Base-by-base conservation (phyloP, 495 filamentous ascomycete species). In the Hapsidospora chrysogenum region DNA sequence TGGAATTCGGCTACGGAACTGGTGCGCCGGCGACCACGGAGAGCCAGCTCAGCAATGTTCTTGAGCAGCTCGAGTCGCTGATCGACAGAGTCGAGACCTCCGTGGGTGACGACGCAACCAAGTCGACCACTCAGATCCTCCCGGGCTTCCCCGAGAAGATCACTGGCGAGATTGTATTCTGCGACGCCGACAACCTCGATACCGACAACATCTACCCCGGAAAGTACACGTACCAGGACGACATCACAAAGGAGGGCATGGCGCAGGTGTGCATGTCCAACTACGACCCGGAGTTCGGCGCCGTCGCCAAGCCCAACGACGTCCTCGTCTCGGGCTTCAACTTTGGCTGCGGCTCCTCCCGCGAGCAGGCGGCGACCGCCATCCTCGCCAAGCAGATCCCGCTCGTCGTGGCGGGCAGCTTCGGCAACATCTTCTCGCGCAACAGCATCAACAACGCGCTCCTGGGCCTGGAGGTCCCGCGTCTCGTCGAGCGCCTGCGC, bases 391-490 rank as follows among this genome's bases (percentile, higher is more conserved):
- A 80, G 54, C 50, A 78, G 42, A 92, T 96, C 36, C 79, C 74
- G 0, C 63, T 96, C 0, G 85, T 93, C 9, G 75, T 92, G 0
- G 65, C 80, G 0, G 85, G 83, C 9, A 85, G 77, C 54, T 89
- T 94, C 44, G 76, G 81, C 2, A 94, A 87, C 49, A 94, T 92
- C 42, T 94, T 94, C 51, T 64, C 62, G 40, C 61, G 86, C 5
- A 93, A 94, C 56, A 77, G 74, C 45, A 87, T 96, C 60, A 94
- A 95, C 55, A 96, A 94, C 41, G 85, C 80, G 0, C 58, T 96
- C 9, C 74, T 92, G 70, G 73, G 78, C 1, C 58, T 94, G 7
- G 85, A 94, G 11, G 66, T 89, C 1, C 85, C 87, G 0, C 61
- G 64, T 6, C 62, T 95, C 1, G 63, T 92, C 4, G 44, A 68